phyloP scores from a whole-genome alignment of 2,329 filamentous ascomycete genomes.

The Gyromitra esculenta region DNA sequence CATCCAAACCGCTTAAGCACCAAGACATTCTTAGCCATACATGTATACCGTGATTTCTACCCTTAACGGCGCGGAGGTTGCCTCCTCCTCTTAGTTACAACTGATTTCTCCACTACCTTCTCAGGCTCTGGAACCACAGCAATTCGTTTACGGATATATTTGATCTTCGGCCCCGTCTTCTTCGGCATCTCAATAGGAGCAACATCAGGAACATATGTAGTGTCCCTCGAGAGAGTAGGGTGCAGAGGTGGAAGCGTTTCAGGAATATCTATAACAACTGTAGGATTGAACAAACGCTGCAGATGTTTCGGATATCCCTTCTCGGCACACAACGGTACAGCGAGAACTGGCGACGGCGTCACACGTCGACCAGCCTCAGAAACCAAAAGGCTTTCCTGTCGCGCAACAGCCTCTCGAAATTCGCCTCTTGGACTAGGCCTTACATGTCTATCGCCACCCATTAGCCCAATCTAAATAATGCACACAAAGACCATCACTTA shows the following conservation, averaged over 20 bases:
- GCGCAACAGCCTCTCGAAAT: not conserved
- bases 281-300: not conserved
- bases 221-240: not conserved
- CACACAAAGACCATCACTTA: not conserved
- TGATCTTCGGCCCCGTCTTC: constrained; percentile 28
- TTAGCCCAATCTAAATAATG: not conserved
- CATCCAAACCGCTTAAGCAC: too few relatives aligned
- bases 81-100: not conserved
- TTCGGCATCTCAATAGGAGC: not conserved
- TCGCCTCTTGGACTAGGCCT: constrained; percentile 4
- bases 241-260: not conserved
- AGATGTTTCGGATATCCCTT: constrained; percentile 15
- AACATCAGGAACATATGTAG: not conserved
- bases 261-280: not conserved
- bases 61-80: not conserved
- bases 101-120: too few relatives aligned
- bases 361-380: not conserved
- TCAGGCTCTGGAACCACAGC: not conserved
- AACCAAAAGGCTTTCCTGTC: not conserved
- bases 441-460: not conserved
- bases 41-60: not conserved
- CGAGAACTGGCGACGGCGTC: not conserved
- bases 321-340: too few relatives aligned
- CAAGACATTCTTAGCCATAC: too few relatives aligned
- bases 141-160: constrained; percentile 22